Conservation (phyloP, 805 yeast genomes). For the Metschnikowia noctiluminum region DNA sequence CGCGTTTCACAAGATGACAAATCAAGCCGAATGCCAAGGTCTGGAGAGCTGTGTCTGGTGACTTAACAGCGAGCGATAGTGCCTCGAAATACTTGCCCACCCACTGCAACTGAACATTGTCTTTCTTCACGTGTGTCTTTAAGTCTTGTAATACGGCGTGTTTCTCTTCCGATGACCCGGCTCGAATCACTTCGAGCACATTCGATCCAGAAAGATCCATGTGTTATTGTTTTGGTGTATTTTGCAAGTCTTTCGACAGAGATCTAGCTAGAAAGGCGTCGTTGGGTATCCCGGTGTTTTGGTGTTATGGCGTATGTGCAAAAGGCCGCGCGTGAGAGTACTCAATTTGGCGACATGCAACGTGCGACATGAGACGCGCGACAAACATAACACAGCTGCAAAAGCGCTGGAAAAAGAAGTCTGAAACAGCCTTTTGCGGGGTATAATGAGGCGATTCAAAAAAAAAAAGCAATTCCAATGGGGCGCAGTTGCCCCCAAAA, state of each 20-base stretch:
- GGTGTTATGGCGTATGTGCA: conserved; percentile 6
- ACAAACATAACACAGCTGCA: background rate
- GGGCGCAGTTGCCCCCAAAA: no score
- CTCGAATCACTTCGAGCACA: conserved; percentile 11
- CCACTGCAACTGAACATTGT: conserved; percentile 46
- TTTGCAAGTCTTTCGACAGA: background rate
- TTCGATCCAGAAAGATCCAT: conserved; percentile 18
- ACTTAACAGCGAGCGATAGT: conserved; percentile 43
- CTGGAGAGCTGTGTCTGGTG: conserved; percentile 36
- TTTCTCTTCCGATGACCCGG: conserved; percentile 13
- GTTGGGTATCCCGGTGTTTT: background rate
- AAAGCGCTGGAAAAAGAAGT: background rate
- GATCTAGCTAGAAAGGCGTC: background rate
- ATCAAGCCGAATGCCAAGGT: conserved; percentile 46
- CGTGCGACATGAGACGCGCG: conserved; percentile 2
- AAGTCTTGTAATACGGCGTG: conserved; percentile 29
- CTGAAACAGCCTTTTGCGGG: background rate
- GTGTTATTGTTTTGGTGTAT: background rate
- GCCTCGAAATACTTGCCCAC: conserved; percentile 52
- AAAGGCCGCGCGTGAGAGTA: conserved; percentile 1
- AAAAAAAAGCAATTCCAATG: background rate
- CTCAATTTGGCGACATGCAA: background rate
- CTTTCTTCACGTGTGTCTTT: conserved; percentile 55
- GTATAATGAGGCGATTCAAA: background rate
- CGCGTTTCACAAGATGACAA: conserved; percentile 55